These are phyloP conservation scores for Chrysophaeum taylorii DNA, from an alignment of 352 stramenopile species.

Conservation along the genomic window DNA sequence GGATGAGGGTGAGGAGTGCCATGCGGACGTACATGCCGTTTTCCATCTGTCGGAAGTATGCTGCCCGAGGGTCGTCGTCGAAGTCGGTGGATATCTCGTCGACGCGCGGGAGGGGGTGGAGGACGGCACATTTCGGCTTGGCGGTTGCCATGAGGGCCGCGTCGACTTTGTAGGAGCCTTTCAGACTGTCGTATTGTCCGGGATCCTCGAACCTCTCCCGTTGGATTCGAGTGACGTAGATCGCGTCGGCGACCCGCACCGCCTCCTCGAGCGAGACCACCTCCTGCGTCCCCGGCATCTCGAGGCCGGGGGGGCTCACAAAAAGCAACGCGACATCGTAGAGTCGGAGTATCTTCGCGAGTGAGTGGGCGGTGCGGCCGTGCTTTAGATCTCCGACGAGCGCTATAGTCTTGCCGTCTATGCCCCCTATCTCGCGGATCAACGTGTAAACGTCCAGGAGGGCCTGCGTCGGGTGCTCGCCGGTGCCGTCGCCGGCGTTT, in stretches of 20 bases:
- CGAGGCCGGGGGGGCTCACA: constrained; percentile 61
- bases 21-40: constrained; percentile 98
- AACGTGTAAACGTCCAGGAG: constrained; percentile 97
- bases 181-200: constrained; percentile 85
- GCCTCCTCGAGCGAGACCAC: constrained; percentile 67
- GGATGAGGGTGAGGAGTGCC: constrained; percentile 85
- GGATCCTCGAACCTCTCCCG: constrained; percentile 88
- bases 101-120: constrained; percentile 95
- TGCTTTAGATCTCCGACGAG: constrained; percentile 98
- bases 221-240: constrained; percentile 97
- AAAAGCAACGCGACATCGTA: constrained; percentile 81
- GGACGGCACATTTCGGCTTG: constrained; percentile 83
- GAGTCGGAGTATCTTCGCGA: constrained; percentile 82
- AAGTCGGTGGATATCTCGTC: constrained; percentile 92
- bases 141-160: constrained; percentile 51
- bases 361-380: constrained; percentile 93
- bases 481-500: constrained; percentile 87
- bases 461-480: constrained; percentile 96
- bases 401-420: constrained; percentile 73
- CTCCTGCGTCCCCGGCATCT: constrained; percentile 72
- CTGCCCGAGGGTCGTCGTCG: constrained; percentile 82
- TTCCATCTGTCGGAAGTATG: constrained; percentile 91
- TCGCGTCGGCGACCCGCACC: constrained; percentile 78
- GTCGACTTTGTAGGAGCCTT: constrained; percentile 68
- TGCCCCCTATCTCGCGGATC: constrained; percentile 63